Evolutionary conservation across 495 filamentous ascomycete genomes (phyloP).

Genomic region (Neurospora terricola): DNA sequence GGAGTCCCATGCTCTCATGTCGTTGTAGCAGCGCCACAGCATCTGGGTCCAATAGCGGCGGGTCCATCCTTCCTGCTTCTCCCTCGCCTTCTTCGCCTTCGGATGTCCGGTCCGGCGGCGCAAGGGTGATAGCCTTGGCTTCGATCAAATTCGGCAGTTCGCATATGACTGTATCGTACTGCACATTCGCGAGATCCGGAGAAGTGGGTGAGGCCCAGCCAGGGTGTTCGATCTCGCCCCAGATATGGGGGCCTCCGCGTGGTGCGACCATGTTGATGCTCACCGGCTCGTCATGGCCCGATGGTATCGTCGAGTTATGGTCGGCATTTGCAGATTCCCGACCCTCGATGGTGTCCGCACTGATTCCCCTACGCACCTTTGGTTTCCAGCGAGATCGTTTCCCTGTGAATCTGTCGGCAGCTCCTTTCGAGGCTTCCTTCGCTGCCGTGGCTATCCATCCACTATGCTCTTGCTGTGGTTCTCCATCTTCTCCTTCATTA

Average conservation of each 20-base stretch:
- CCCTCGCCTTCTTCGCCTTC: slow-evolving; percentile 10
- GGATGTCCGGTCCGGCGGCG: slow-evolving; percentile 50
- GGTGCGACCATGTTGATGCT: slow-evolving; percentile 16
- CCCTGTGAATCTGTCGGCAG: not conserved
- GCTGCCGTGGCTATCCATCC: not conserved
- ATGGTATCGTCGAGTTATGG: slow-evolving; percentile 9
- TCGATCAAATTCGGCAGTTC: slow-evolving; percentile 91
- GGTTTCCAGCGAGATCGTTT: not conserved
- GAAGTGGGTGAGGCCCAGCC: slow-evolving; percentile 81
- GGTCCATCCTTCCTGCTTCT: slow-evolving; percentile 1
- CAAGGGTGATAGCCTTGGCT: slow-evolving; percentile 78
- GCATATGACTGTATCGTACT: slow-evolving; percentile 69
- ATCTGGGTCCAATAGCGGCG: slow-evolving; percentile 40
- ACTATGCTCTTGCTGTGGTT: not conserved
- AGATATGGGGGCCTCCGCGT: slow-evolving; percentile 33
- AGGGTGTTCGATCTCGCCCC: slow-evolving; percentile 74
- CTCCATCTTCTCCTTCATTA: not conserved
- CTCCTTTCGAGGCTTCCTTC: not conserved
- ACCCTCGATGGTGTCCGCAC: slow-evolving; percentile 1
- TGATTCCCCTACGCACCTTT: slow-evolving; percentile 3
- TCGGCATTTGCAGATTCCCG: not conserved
- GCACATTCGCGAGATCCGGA: slow-evolving; percentile 63
- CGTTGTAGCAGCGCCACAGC: slow-evolving; percentile 64
- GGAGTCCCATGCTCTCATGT: slow-evolving; percentile 61
- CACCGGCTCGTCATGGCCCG: not conserved